Evolutionary conservation across 2,329 filamentous ascomycete genomes (phyloP), one percentile per base, ranked within the genome.

Genomic region (Cladosporium sp.): DNA sequence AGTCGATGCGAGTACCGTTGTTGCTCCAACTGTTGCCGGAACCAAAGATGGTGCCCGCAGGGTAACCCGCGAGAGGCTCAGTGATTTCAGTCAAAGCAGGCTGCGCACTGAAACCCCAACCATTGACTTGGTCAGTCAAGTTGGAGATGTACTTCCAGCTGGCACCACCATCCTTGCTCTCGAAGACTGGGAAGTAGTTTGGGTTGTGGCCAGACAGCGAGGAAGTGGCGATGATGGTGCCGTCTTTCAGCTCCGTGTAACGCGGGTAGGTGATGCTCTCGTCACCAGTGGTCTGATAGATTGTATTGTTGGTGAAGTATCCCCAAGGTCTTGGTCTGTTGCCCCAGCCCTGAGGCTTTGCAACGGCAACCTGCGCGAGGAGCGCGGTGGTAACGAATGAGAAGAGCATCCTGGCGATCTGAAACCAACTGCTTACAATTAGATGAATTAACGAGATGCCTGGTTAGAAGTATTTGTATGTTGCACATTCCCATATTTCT

Each of bases 1-100:
- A 77, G 66, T 90, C 88, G 62, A 91, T 88, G 5, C 59, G 33
- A 8, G 64, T 62, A 28, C 64, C 64, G 31, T 66, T 68, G 44
- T 66, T 52, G 52, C 66, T 63, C 66, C 66, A 68, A 56, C 55
- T 61, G 64, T 68, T 68, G 16, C 65, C 66, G 11, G 40, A 52
- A 7, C 66, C 65, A 5, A 68, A 50, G n/a, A 68, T 68, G 28
- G 66, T 68, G 18, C 66, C 66, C 6, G 58, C 60, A 23, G 60
- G 60, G 40, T 64, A 68, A 18, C 52, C 60, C 18, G 60, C 66
- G 12, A 64, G 49, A 11, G 55, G 58, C n/a, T 58, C 52, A 11
- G 55, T 57, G 8, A 68, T 40, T 31, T 66, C 64, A 3, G 56
- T 50, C 40, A 68, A 35, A 37, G 66, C 66, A 11, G 66, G 66